Evolutionary conservation across 192 early-diverging fungal genomes (phyloP), one percentile per base, ranked within the genome.

Genomic region (Phlyctochytrium arcticum): DNA sequence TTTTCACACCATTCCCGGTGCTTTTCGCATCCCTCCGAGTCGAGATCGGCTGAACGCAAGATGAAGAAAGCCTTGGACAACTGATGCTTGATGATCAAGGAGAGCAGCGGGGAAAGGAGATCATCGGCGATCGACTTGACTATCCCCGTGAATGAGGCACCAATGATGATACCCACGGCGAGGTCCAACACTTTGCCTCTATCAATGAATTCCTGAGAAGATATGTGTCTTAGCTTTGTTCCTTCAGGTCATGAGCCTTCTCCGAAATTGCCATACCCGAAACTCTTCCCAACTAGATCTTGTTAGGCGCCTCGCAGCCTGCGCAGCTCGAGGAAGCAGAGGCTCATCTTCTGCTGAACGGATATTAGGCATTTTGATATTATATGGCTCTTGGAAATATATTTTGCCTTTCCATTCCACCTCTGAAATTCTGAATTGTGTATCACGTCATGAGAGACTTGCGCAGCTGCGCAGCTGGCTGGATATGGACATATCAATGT

Each of bases 141-240:
- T 44, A 75, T 58, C n/a, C 60, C 59, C 19, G 55, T 70, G 39
- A 79, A 86, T 9, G 75, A 72, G 37, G 62, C 72, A 56, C 87
- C 87, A 48, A 88, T 86, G 66, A 88, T 76, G 49, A 88, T 69
- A 64, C 86, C 87, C 23, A 87, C 73, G 72, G 85, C 84, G 51
- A 89, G 47, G 48, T 89, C 87, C 36, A 89, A 68, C 3, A 85
- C 82, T 48, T 85, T 88, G 24, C 82, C 80, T 31, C 74, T 57
- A 44, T 72, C 57, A 39, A 56, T 29, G 29, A 65, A 65, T 46
- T 60, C 57, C 57, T 60, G 8, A 47, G n/a, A 47, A 2, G 2
- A 12, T 44, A 12, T n/a, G 42, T 44, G 21, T 2, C 2, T n/a
- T 44, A 44, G 2, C 42, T 2, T 44, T 44, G n/a, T n/a, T n/a